Evolutionary conservation across 441 rosid species (phyloP), one percentile per base, ranked within the genome.

Genomic region (Manihot esculenta): DNA sequence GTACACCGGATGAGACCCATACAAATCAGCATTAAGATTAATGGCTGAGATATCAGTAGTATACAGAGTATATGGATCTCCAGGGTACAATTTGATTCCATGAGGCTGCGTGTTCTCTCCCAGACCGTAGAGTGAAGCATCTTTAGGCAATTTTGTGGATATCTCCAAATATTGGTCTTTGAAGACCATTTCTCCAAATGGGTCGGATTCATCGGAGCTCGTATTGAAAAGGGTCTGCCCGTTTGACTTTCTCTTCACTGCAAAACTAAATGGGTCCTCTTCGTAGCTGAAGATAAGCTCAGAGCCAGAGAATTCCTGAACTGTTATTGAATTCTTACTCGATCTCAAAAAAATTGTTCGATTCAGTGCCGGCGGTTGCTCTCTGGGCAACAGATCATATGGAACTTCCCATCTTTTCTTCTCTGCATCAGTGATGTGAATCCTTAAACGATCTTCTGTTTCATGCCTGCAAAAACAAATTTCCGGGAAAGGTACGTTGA

Each of bases 81-180:
- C 88, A 0, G 97, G 97, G 35, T 83, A 82, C 42, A 95, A 85
- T 63, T 87, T 93, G 72, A 95, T 93, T 42, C 99, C 99, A 18
- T 95, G 89, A 0, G 97, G 96, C 70, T 93, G 99, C 6, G 98
- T 83, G 84, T 85, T 95, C 78, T 95, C 99, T 8, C 99, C 99
- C 1, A 93, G 80, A 1, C 99, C 99, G 69, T 93, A 95, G 5
- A 95, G 75, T 0, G 98, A 88, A 26, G 98, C 99, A 30, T 84
- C 92, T 71, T 77, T 72, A 0, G 99, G 98, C 70, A 93, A 63
- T 7, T 83, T 76, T 20, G 96, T 95, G 10, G 99, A 93, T 38
- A 95, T 83, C 82, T 95, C 99, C 11, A 95, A 79, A 88, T 95
- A 93, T 67, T 95, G 99, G 70, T 95, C 99, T 62, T 95, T 93